Evolutionary conservation across 345 rosid species (phyloP), one percentile per base, ranked within the genome.

Genomic region (Lumnitzera racemosa): DNA sequence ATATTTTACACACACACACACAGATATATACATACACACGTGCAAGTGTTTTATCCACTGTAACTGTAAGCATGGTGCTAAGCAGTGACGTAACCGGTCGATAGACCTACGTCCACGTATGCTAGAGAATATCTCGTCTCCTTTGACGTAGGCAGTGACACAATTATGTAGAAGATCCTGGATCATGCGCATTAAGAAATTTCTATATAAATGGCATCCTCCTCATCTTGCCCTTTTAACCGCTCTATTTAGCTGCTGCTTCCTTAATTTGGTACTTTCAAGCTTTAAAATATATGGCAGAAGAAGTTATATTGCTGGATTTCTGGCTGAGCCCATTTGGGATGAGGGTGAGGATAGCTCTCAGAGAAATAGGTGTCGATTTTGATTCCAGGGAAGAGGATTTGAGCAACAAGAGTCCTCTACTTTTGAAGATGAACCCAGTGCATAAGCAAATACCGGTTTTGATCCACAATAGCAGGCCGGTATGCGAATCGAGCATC

Each of bases 311-410:
- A 2, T 46, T 62, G 43, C 25, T 68, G 12, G 62, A 62, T 57
- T 46, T 49, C 48, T 68, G 72, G 72, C 6, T 53, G 3, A 62
- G 63, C 58, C 62, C 54, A 7, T 68, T 51, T 46, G 72, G 62
- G 25, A 57, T 50, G 57, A 62, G 72, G 53, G 67, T 53, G 48
- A 62, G 57, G 47, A 62, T 63, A 23, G 72, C 72, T 52, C 46
- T 62, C n/a, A 48, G 61, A 13, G 67, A 61, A 58, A 62, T 62
- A 49, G 72, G 67, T 9, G 20, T 62, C 24, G 50, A 62, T 20
- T 62, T 49, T n/a, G 63, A 68, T 46, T 3, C 10, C 24, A 57
- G 49, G 47, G 72, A 62, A 24, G 63, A 62, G 52, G 72, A 68
- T 14, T 13, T 68, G 16, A 15, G 31, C 50, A 57, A 57, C 62